phyloP scores from a whole-genome alignment of 208 protist genomes.

The Trypanosomatidae sp. region DNA sequence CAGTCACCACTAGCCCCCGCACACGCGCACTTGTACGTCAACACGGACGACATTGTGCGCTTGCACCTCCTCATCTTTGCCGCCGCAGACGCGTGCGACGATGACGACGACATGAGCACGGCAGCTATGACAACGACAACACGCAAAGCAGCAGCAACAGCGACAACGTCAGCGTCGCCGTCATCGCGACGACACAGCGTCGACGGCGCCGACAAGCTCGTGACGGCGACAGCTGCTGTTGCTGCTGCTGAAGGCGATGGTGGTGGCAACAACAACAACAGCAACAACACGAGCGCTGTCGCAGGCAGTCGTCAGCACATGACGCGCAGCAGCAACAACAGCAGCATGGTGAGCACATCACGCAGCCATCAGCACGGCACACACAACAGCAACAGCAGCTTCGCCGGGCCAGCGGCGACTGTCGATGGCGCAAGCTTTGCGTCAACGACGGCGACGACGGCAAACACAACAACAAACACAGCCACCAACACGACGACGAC shows the following conservation, averaged over 20 bases:
- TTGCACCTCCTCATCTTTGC: conserved; percentile 72
- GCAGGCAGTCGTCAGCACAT: too few species aligned
- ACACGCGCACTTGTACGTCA: conserved; percentile 60
- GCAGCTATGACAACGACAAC: too few species aligned
- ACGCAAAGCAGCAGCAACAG: too few species aligned
- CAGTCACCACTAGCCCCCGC: conserved; percentile 15
- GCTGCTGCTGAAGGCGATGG: too few species aligned
- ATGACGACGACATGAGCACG: conserved; percentile 6
- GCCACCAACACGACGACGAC: background rate
- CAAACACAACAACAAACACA: background rate
- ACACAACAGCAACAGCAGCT: background rate
- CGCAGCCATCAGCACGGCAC: background rate
- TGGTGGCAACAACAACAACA: too few species aligned
- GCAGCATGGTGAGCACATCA: background rate
- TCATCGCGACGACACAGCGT: too few species aligned
- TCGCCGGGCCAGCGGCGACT: too few species aligned
- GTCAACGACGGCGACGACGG: background rate
- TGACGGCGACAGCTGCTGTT: too few species aligned
- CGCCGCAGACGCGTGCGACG: conserved; percentile 62
- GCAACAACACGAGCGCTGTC: too few species aligned
- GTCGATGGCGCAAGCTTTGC: background rate
- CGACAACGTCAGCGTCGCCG: too few species aligned
- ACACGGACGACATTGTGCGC: conserved; percentile 53
- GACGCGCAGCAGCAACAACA: too few species aligned
- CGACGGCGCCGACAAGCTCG: too few species aligned